Conservation (phyloP, 225 moss, liverwort and hornwort species). For the Pleurozium schreberi region DNA sequence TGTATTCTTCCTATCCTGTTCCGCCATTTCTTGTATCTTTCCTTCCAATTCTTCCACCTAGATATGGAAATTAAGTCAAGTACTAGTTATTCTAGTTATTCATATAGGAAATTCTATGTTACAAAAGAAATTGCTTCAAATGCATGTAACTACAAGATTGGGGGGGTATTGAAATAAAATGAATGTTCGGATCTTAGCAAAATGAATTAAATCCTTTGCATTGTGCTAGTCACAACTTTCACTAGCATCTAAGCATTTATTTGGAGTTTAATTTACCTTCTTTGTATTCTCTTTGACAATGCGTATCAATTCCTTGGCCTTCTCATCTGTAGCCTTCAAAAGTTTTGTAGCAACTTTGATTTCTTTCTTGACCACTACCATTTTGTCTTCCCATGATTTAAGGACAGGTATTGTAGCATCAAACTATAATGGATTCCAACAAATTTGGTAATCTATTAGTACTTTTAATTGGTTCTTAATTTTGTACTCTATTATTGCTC, state of each 20-base stretch:
- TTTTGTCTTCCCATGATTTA: conserved; percentile 2
- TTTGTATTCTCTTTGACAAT: background rate
- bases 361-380: background rate
- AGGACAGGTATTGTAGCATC: background rate
- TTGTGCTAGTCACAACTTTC: background rate
- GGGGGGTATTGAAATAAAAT: background rate
- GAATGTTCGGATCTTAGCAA: background rate
- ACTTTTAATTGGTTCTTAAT: too few species aligned
- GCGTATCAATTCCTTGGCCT: background rate
- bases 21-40: conserved; percentile 24
- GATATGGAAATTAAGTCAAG: background rate
- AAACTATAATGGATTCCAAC: background rate
- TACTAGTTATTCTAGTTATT: too few species aligned
- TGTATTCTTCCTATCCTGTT: conserved; percentile 45
- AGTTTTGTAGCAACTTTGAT: background rate
- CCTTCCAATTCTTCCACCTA: conserved; percentile 49
- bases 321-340: background rate
- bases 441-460: background rate
- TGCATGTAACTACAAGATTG: background rate
- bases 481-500: too few species aligned
- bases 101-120: background rate
- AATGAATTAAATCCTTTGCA: background rate
- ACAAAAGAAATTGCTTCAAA: background rate
- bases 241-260: background rate
- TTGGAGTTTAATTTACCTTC: background rate